These are phyloP conservation scores for Stagonosporopsis cucurbitacearum DNA, from an alignment of 2,329 filamentous ascomycete genomes.

Conservation along the genomic window DNA sequence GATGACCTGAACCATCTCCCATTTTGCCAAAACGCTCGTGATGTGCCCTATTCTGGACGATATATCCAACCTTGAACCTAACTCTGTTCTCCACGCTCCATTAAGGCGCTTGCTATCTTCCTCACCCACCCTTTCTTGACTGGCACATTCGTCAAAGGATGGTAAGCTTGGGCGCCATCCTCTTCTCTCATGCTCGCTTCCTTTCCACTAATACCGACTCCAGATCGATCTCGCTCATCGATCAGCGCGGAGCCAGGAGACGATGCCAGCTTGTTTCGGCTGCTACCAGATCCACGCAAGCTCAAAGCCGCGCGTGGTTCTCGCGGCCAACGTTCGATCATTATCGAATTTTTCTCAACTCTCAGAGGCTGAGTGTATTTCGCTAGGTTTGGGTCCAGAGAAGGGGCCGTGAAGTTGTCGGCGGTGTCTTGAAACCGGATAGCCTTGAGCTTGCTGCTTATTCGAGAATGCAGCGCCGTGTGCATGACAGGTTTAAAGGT, in stretches of 20 bases:
- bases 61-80: neutral
- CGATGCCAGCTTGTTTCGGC: neutral
- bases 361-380: neutral
- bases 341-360: neutral
- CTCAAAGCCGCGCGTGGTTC: neutral
- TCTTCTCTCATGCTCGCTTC: neutral
- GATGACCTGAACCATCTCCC: neutral
- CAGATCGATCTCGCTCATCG: neutral
- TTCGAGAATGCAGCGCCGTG: neutral
- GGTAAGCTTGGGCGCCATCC: neutral
- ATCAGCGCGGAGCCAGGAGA: neutral
- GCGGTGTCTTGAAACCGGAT: neutral
- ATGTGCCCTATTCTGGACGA: neutral
- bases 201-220: neutral
- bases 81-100: neutral
- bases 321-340: neutral
- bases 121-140: neutral
- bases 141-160: neutral
- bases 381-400: neutral
- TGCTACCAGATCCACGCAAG: neutral
- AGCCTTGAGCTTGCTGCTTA: neutral
- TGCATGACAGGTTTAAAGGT: neutral
- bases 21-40: neutral
- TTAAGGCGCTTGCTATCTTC: neutral
- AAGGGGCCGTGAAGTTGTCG: neutral